Base-by-base conservation (phyloP, 306 rosid species). In the Sicyos baderoa region DNA sequence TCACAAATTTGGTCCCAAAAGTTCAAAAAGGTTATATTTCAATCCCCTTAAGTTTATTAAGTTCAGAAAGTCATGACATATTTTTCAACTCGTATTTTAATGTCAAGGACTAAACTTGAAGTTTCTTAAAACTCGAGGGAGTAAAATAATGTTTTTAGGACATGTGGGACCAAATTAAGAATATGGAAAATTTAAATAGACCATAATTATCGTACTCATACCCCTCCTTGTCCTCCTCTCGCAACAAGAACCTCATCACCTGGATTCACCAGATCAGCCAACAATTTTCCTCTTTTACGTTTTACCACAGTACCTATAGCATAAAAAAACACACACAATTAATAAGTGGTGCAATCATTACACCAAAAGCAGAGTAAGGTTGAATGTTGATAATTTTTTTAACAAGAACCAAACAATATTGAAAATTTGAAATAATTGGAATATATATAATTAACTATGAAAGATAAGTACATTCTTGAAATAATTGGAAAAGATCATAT, bases 201-300 rank as follows among this genome's bases (percentile, higher is more conserved):
- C 11, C 10, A 40, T 7, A 0, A 1, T 40, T 40, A 40, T 40
- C 45, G 2, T 40, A 40, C 50, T 45, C 35, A 29, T 82, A 88
- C 97, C 97, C 97, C 99, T 84, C 99, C 99, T 81, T 88, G 96
- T 75, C 97, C 99, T 6, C 99, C 97, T 83, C 91, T 85, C 0
- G 95, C 99, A 45, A 88, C 99, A 71, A 88, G 86, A 78, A 94
- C 76, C 82, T 94, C 95, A 53, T 94, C 97, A 55, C 91, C 90
- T 3, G 84, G 91, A 75, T 40, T 82, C 2, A 87, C 91, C 51
- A 94, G 82, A 83, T 94, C 99, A 75, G 86, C 96, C 79, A 90
- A 81, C 78, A 77, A 47, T 78, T 87, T 93, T 75, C 99, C 99
- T 48, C 89, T 77, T 65, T 86, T 93, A 74, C 70, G 87, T 84